Conservation (phyloP, 2,329 filamentous ascomycete species). For the Chaetomium strumarium region DNA sequence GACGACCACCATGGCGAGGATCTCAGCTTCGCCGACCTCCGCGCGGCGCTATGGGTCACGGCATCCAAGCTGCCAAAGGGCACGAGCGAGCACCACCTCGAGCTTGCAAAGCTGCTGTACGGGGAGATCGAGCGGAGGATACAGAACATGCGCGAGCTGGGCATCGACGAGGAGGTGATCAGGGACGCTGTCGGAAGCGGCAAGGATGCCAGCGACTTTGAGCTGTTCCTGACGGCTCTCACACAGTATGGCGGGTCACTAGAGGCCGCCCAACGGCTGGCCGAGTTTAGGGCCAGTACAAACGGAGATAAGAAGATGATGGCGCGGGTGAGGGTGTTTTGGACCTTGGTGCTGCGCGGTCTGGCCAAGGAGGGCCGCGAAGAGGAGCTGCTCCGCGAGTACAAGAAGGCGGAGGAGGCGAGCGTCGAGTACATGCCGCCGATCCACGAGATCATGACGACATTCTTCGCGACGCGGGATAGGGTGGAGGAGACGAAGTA, state of each 20-base stretch:
- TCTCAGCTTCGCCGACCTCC: conserved; percentile 38
- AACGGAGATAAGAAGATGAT: conserved; percentile 4
- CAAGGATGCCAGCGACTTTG: conserved; percentile 29
- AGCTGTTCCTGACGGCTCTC: conserved; percentile 44
- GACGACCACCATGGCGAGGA: conserved; percentile 27
- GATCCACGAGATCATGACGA: conserved; percentile 51
- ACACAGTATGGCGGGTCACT: conserved; percentile 48
- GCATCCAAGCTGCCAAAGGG: conserved; percentile 35
- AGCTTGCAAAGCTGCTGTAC: conserved; percentile 42
- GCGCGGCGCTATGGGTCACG: conserved; percentile 41
- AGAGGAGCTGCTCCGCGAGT: conserved; percentile 37
- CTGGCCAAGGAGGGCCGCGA: conserved; percentile 56
- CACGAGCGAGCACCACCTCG: conserved; percentile 40
- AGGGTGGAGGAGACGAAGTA: conserved; percentile 55
- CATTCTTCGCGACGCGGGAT: conserved; percentile 55
- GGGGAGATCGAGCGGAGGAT: conserved; percentile 29
- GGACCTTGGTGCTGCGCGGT: conserved; percentile 52
- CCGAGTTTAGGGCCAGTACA: conserved; percentile 31
- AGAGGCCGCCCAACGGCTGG: conserved; percentile 45
- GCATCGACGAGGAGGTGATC: conserved; percentile 22
- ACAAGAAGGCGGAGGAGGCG: conserved; percentile 32
- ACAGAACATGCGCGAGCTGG: conserved; percentile 16
- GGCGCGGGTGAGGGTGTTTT: conserved; percentile 32
- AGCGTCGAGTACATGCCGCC: conserved; percentile 39
- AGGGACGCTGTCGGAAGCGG: conserved; percentile 17